These are phyloP conservation scores for Verbena officinalis DNA, from an alignment of 257 asterid genomes.

Conservation along the genomic window DNA sequence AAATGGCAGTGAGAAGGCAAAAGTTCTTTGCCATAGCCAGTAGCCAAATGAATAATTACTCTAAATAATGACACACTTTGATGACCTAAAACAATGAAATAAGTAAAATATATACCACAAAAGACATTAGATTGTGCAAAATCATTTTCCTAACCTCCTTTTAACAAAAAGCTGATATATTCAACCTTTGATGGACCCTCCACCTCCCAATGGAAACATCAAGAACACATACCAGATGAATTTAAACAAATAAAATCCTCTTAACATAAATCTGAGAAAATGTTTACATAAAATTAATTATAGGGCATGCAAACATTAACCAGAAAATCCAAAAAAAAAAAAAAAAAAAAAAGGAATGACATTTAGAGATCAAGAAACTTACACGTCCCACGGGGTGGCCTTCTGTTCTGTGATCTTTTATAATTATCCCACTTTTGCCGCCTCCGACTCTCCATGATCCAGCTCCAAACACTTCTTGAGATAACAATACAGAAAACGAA, in stretches of 20 bases:
- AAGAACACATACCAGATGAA: conserved; percentile 26
- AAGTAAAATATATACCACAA: conserved; percentile 8
- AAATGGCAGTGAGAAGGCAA: not conserved
- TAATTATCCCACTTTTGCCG: conserved; percentile 35
- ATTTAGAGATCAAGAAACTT: conserved; percentile 20
- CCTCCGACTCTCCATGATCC: conserved; percentile 47
- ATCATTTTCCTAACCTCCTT: conserved; percentile 25
- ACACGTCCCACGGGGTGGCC: conserved; percentile 41
- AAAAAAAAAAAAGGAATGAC: conserved; percentile 1
- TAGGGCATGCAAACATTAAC: not conserved
- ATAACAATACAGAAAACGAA: not conserved
- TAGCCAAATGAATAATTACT: conserved; percentile 15
- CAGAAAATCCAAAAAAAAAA: not conserved
- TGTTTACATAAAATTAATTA: not conserved
- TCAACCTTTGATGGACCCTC: conserved; percentile 32
- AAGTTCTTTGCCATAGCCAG: conserved; percentile 7
- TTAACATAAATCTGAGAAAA: not conserved
- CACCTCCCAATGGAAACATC: conserved; percentile 22
- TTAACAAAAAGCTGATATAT: conserved; percentile 14
- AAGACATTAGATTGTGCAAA: conserved; percentile 11
- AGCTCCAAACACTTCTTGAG: conserved; percentile 21
- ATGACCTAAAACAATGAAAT: conserved; percentile 14
- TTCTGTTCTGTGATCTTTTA: conserved; percentile 40
- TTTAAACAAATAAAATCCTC: conserved; percentile 20
- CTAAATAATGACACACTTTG: conserved; percentile 6